phyloP scores from a whole-genome alignment of 106 monocot genomes.

The Allium fistulosum region DNA sequence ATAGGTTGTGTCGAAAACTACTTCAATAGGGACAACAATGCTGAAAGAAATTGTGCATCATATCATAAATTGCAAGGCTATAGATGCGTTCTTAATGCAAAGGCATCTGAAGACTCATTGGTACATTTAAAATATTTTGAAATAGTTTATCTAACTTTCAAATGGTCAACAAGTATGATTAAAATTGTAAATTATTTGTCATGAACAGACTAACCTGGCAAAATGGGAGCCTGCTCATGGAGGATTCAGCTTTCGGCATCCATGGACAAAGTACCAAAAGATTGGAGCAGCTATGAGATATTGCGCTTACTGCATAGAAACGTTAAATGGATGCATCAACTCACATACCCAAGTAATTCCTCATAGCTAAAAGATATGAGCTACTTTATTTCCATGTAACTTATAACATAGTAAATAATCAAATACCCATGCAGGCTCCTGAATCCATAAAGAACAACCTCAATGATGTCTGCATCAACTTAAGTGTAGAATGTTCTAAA shows the following conservation, averaged over 20 bases:
- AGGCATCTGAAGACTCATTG: conserved; percentile 51
- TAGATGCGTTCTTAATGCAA: conserved; percentile 58
- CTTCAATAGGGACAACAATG: conserved; percentile 11
- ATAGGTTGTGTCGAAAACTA: conserved; percentile 33
- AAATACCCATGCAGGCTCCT: conserved; percentile 6
- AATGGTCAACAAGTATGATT: no score
- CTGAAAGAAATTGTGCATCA: background rate
- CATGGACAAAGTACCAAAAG: conserved; percentile 22
- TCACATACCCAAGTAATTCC: conserved; percentile 15
- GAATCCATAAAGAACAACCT: conserved; percentile 25
- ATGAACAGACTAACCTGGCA: conserved; percentile 16
- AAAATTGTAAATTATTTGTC: background rate
- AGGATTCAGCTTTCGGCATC: conserved; percentile 9
- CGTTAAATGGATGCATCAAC: conserved; percentile 14
- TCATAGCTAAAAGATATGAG: no score
- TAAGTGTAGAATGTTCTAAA: conserved; percentile 25
- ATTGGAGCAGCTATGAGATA: conserved; percentile 10
- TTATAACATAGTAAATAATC: no score
- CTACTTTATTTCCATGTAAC: no score
- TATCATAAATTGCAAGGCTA: conserved; percentile 26
- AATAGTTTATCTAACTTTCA: no score
- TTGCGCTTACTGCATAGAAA: conserved; percentile 19
- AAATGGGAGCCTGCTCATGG: conserved; percentile 27
- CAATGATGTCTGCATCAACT: conserved; percentile 23
- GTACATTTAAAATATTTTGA: background rate